phyloP scores from a whole-genome alignment of 2,329 filamentous ascomycete genomes.

The Sarocladium oryzae region DNA sequence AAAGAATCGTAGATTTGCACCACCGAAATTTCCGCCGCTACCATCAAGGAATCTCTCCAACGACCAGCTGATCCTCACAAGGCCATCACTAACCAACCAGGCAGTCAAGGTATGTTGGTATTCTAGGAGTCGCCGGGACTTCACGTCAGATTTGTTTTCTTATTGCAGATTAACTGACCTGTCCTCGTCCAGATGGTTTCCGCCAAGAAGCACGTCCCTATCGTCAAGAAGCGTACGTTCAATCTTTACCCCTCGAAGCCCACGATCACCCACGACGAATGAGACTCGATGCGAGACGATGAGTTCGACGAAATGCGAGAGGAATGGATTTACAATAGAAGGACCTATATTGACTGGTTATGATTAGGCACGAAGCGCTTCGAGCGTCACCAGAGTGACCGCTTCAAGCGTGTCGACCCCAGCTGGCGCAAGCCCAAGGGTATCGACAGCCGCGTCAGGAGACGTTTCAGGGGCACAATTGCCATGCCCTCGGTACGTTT shows the following conservation, averaged over 20 bases:
- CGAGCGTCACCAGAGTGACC: conserved; percentile 95
- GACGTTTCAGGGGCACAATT: conserved; percentile 93
- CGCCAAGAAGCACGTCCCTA: conserved; percentile 98
- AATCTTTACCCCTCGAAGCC: neutral
- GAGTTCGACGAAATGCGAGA: neutral
- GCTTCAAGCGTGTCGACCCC: conserved; percentile 84
- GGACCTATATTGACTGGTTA: conserved; percentile 32
- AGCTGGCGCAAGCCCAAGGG: conserved; percentile 99
- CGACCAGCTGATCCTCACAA: conserved; percentile 6
- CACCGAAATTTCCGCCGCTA: conserved; percentile 1
- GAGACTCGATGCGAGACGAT: neutral
- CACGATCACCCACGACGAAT: conserved; percentile 6
- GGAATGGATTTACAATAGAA: conserved; percentile 10
- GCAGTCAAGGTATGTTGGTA: conserved; percentile 30
- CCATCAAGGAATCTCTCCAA: neutral
- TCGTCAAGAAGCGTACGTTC: conserved; percentile 99
- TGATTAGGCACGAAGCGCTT: conserved; percentile 80
- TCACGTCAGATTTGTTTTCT: conserved; percentile 7
- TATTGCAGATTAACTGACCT: conserved; percentile 16
- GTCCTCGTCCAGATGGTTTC: conserved; percentile 72
- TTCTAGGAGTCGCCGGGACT: neutral
- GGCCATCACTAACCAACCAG: conserved; percentile 9
- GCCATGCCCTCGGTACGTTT: conserved; percentile 91
- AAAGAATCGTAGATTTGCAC: conserved; percentile 16
- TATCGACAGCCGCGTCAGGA: conserved; percentile 97